phyloP scores from a whole-genome alignment of 768 basidiomycete species.

The Rhizopogon vulgaris region DNA sequence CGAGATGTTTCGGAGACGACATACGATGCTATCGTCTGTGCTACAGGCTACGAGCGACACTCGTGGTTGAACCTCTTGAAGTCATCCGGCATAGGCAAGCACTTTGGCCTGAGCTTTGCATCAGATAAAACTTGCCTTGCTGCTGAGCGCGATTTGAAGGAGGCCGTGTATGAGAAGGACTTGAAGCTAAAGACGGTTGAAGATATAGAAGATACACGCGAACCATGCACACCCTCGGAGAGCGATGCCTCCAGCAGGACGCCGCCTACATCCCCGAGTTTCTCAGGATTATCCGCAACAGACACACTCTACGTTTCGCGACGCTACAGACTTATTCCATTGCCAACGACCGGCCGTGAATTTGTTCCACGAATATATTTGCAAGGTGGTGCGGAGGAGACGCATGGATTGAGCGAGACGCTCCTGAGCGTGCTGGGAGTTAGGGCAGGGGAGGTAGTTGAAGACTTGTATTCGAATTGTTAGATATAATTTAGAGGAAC shows the following conservation, averaged over 20 bases:
- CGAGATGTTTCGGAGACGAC: conserved; percentile 22
- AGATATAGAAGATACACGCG: no score
- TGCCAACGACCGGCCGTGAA: neutral
- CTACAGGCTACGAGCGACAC: conserved; percentile 49
- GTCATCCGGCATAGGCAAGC: conserved; percentile 31
- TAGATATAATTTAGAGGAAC: no score
- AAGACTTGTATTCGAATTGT: conserved; percentile 23
- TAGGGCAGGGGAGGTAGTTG: conserved; percentile 42
- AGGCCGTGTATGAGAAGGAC: neutral
- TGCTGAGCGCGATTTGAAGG: conserved; percentile 3
- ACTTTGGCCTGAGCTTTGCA: conserved; percentile 26
- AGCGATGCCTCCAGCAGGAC: conserved; percentile 7
- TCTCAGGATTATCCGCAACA: conserved; percentile 1
- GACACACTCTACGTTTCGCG: conserved; percentile 29
- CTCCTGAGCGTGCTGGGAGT: conserved; percentile 39
- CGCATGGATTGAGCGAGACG: conserved; percentile 37
- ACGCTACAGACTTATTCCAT: conserved; percentile 35
- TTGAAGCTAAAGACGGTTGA: no score
- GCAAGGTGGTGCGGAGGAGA: conserved; percentile 31
- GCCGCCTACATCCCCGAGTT: conserved; percentile 1
- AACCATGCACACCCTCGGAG: neutral
- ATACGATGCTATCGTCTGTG: conserved; percentile 47
- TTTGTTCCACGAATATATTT: conserved; percentile 23
- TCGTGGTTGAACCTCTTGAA: conserved; percentile 39
- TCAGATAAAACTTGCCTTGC: conserved; percentile 8